A percentile compares a stretch with the other conserved stretches of the same genome.
phyloP scores from a whole-genome alignment of 805 yeast species.

The Lipomyces lipofer region DNA sequence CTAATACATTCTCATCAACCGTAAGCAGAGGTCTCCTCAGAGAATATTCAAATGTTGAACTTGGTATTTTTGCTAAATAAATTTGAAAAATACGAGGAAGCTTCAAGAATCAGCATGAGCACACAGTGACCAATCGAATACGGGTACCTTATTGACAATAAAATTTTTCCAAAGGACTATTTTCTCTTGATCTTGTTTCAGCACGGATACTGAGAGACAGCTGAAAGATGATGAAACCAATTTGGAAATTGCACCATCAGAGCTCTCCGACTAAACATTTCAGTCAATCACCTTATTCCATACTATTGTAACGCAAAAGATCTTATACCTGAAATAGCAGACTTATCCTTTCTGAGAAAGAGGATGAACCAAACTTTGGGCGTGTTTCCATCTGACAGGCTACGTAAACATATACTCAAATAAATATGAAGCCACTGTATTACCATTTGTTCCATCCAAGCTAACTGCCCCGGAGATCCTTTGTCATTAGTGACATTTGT shows the following conservation, averaged over 20 bases:
- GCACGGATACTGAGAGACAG: conserved; percentile 10
- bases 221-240: conserved; percentile 17
- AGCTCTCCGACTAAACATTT: conserved; percentile 7
- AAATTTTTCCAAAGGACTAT: conserved; percentile 22
- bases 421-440: no score
- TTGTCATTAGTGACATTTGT: background rate
- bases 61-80: conserved; percentile 9
- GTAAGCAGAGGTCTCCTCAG: conserved; percentile 21
- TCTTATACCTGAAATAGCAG: no score
- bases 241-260: conserved; percentile 15
- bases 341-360: background rate
- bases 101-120: conserved; percentile 1
- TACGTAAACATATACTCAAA: no score
- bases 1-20: conserved; percentile 19
- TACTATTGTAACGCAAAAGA: no score
- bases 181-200: conserved; percentile 18
- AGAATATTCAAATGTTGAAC: conserved; percentile 22
- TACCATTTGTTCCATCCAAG: conserved; percentile 19
- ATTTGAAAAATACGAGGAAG: conserved; percentile 14
- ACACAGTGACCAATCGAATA: background rate
- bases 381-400: no score
- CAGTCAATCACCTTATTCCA: no score
- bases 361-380: conserved; percentile 16
- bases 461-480: background rate
- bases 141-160: conserved; percentile 21